phyloP scores from a whole-genome alignment of 2,329 filamentous ascomycete species.

The Cladosporium oxysporum region DNA sequence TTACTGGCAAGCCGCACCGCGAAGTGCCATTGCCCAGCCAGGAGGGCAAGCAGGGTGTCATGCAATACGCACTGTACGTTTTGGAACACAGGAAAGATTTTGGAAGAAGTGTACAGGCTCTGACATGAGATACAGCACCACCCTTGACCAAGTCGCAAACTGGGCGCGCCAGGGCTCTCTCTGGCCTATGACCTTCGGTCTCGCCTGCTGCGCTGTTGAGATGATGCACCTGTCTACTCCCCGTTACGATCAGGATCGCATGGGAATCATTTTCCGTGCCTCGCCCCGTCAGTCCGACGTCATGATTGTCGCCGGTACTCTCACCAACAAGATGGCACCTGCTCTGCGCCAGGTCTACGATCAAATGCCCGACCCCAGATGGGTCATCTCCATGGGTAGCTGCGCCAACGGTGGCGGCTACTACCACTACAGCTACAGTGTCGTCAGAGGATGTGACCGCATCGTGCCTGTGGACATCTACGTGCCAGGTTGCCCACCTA shows the following conservation, averaged over 20 bases:
- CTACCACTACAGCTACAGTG: conserved; percentile 81
- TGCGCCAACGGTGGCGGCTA: conserved; percentile 85
- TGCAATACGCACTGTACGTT: conserved; percentile 85
- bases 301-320: conserved; percentile 90
- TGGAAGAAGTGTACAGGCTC: conserved; percentile 8
- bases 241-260: conserved; percentile 84
- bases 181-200: conserved; percentile 87
- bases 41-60: conserved; percentile 73
- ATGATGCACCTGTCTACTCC: conserved; percentile 93
- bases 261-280: conserved; percentile 88
- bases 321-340: conserved; percentile 96
- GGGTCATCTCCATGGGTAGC: conserved; percentile 83
- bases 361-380: conserved; percentile 90
- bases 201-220: conserved; percentile 86
- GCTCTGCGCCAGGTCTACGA: conserved; percentile 89
- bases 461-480: conserved; percentile 80
- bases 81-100: neutral
- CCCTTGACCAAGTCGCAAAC: conserved; percentile 76
- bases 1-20: conserved; percentile 54
- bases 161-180: conserved; percentile 83
- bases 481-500: conserved; percentile 69
- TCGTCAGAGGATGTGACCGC: conserved; percentile 73
- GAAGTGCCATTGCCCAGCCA: conserved; percentile 78
- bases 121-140: conserved; percentile 57
- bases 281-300: conserved; percentile 86